Evolutionary conservation across 2,329 filamentous ascomycete species (phyloP).

Genomic region (Sporothrix inflata): DNA sequence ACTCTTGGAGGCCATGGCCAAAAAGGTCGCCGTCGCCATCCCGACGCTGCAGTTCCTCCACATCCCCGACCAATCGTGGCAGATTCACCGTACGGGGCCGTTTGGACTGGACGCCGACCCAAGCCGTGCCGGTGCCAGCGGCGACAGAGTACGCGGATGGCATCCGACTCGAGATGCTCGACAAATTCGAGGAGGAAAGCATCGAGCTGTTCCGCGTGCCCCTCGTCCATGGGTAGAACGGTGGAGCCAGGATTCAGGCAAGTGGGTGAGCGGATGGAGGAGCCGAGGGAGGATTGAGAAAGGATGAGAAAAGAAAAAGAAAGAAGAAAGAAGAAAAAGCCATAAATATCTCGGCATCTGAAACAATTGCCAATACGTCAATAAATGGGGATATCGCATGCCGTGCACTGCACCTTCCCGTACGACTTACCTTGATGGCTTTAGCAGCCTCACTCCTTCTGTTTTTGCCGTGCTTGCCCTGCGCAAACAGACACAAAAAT

Average conservation of each 20-base stretch:
- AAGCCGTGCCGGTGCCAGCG: too few species aligned
- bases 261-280: not conserved
- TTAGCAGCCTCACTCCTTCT: not conserved
- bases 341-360: not conserved
- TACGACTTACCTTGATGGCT: not conserved
- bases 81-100: not conserved
- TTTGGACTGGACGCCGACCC: too few species aligned
- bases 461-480: not conserved
- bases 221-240: not conserved
- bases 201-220: not conserved
- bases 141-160: not conserved
- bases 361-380: not conserved
- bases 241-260: not conserved
- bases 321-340: too few species aligned
- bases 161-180: not conserved
- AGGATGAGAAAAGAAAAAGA: not conserved
- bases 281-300: not conserved
- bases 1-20: not conserved
- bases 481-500: not conserved
- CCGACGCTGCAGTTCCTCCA: not conserved
- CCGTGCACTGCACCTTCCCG: not conserved
- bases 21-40: not conserved
- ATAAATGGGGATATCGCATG: not conserved
- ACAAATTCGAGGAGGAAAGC: not conserved
- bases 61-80: not conserved